Percentiles rank a stretch among this genome's conserved stretches.
phyloP scores from a whole-genome alignment of 192 early-diverging fungal species.

The Spizellomyces sp. region DNA sequence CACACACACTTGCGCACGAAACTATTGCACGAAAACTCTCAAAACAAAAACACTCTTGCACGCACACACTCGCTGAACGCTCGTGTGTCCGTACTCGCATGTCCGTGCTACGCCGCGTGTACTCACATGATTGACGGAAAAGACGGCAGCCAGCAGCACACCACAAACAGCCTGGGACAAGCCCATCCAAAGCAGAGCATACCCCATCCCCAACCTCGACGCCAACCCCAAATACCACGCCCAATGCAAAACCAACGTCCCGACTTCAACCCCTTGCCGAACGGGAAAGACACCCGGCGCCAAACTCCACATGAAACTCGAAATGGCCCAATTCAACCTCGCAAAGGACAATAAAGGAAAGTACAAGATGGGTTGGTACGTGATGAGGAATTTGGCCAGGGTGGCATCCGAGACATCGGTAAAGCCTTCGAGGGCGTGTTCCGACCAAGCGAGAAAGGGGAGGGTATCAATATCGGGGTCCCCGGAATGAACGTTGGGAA shows the following conservation, averaged over 20 bases:
- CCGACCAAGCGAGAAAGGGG: constrained; percentile 78
- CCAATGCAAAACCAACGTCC: constrained; percentile 67
- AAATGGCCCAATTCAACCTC: constrained; percentile 75
- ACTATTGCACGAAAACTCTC: too few relatives aligned
- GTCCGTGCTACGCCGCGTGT: too few relatives aligned
- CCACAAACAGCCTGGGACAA: constrained; percentile 69
- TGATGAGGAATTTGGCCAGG: constrained; percentile 66
- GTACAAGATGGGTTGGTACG: constrained; percentile 56
- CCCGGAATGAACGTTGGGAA: constrained; percentile 74
- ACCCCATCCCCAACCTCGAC: constrained; percentile 7
- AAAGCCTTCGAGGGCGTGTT: constrained; percentile 58
- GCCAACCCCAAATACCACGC: constrained; percentile 64
- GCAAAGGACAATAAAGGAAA: constrained; percentile 76
- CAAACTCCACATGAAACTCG: constrained; percentile 59
- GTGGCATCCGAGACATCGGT: constrained; percentile 46
- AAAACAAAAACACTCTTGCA: too few relatives aligned
- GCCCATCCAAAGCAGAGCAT: constrained; percentile 60
- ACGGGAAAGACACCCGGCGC: constrained; percentile 45
- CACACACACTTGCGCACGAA: too few relatives aligned
- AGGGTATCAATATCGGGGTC: constrained; percentile 88
- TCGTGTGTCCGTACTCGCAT: too few relatives aligned
- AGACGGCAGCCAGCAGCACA: constrained; percentile 72
- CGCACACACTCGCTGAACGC: too few relatives aligned
- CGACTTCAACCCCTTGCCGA: constrained; percentile 50
- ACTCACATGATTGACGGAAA: constrained; percentile 75